Percentiles rank a stretch among this genome's conserved stretches.
Conservation (phyloP, 495 filamentous ascomycete genomes). For the Penicillium turbatum region DNA sequence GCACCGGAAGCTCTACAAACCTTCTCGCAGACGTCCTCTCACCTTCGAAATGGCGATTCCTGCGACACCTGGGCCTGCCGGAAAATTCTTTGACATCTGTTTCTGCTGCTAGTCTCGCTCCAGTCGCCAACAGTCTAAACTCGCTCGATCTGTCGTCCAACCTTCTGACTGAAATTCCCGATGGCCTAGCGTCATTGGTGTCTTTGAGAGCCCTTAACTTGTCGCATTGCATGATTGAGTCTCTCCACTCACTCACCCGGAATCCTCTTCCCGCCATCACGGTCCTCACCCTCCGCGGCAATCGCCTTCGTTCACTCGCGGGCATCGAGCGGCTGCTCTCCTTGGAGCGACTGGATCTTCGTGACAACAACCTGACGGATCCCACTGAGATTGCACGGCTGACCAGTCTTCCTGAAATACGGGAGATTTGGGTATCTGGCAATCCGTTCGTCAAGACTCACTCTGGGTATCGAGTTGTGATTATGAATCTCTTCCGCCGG, state of each 20-base stretch:
- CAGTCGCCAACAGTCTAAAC: constrained; percentile 78
- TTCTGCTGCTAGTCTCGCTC: constrained; percentile 64
- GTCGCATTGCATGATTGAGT: constrained; percentile 96
- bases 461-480: constrained; percentile 74
- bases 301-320: constrained; percentile 81
- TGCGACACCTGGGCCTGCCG: constrained; percentile 84
- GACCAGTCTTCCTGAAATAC: constrained; percentile 84
- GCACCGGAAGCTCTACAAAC: constrained; percentile 69
- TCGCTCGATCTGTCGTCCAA: constrained; percentile 92
- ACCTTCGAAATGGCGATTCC: constrained; percentile 86
- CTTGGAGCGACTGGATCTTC: constrained; percentile 81
- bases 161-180: constrained; percentile 84
- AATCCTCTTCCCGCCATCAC: constrained; percentile 91
- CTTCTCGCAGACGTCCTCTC: constrained; percentile 63
- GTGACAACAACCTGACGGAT: constrained; percentile 87
- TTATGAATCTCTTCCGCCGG: constrained; percentile 95
- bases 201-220: constrained; percentile 85
- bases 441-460: constrained; percentile 92
- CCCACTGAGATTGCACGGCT: constrained; percentile 86
- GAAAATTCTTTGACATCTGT: constrained; percentile 86
- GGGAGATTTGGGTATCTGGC: constrained; percentile 82
- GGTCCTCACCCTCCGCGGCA: constrained; percentile 84
- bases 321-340: constrained; percentile 87
- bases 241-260: constrained; percentile 78
- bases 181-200: constrained; percentile 76